Percentiles rank a stretch among this genome's conserved stretches.
These are phyloP conservation scores for Neurospora tetrasperma DNA, from an alignment of 495 filamentous ascomycete genomes.

Conservation along the genomic window DNA sequence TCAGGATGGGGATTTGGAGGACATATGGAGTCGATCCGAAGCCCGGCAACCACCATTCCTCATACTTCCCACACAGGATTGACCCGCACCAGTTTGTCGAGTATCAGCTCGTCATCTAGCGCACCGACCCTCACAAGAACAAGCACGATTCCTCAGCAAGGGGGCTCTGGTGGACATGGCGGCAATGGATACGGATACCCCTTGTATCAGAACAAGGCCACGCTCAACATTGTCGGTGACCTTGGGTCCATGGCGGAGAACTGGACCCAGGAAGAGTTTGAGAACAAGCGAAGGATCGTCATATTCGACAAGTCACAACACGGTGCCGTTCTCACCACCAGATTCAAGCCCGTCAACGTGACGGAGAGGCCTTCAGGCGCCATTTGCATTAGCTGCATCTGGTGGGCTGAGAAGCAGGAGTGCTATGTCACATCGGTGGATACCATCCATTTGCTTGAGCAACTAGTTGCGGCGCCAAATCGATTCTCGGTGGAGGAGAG, in stretches of 20 bases:
- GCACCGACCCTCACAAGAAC: slow-evolving; percentile 71
- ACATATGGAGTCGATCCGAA: slow-evolving; percentile 31
- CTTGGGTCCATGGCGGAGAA: slow-evolving; percentile 64
- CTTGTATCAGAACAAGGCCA: slow-evolving; percentile 77
- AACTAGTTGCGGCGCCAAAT: slow-evolving; percentile 57
- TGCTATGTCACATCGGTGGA: slow-evolving; percentile 94
- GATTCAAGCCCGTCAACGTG: slow-evolving; percentile 58
- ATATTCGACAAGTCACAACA: slow-evolving; percentile 73
- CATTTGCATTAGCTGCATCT: slow-evolving; percentile 83
- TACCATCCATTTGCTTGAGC: slow-evolving; percentile 85
- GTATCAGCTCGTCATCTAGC: slow-evolving; percentile 16
- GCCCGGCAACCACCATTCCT: slow-evolving; percentile 20
- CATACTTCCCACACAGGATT: slow-evolving; percentile 22
- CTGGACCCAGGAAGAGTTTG: slow-evolving; percentile 74
- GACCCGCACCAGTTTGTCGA: slow-evolving; percentile 31
- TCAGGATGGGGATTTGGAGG: slow-evolving; percentile 36
- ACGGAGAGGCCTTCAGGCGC: slow-evolving; percentile 64
- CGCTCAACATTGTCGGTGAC: slow-evolving; percentile 76
- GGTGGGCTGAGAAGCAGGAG: slow-evolving; percentile 82
- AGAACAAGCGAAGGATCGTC: slow-evolving; percentile 68
- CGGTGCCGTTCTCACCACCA: slow-evolving; percentile 59
- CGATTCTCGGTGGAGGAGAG: slow-evolving; percentile 93
- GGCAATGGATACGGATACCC: slow-evolving; percentile 65
- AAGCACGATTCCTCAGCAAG: slow-evolving; percentile 59
- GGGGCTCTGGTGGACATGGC: slow-evolving; percentile 30